Conservation (phyloP, 768 basidiomycete genomes). For the Solioccasus polychromus region DNA sequence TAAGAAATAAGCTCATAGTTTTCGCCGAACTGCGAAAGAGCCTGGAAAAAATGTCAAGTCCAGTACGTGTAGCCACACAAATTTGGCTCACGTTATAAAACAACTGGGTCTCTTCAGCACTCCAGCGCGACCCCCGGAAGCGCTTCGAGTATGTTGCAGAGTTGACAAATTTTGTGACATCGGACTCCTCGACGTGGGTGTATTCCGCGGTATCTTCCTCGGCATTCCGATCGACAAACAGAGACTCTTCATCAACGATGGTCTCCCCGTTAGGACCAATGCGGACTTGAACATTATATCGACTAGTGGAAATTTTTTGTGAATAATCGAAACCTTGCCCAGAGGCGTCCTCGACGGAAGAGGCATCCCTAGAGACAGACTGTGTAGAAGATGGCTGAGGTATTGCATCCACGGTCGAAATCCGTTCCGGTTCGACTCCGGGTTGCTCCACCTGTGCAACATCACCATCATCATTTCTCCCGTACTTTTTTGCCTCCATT, state of each 20-base stretch:
- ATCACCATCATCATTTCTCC: slow-evolving; percentile 49
- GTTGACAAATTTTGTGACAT: slow-evolving; percentile 83
- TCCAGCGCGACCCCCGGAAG: slow-evolving; percentile 82
- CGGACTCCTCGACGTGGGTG: slow-evolving; percentile 78
- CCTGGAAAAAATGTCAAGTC: slow-evolving; percentile 44
- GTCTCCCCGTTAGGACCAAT: slow-evolving; percentile 86
- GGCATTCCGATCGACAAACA: slow-evolving; percentile 70
- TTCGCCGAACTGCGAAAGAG: slow-evolving; percentile 85
- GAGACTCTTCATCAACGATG: slow-evolving; percentile 80
- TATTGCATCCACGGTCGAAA: not conserved
- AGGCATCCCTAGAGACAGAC: slow-evolving; percentile 12
- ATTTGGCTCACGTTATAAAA: slow-evolving; percentile 71
- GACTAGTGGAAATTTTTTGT: slow-evolving; percentile 60
- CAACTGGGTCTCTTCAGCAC: slow-evolving; percentile 82
- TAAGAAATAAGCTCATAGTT: slow-evolving; percentile 92
- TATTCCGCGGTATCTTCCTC: slow-evolving; percentile 71
- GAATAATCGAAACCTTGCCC: slow-evolving; percentile 70
- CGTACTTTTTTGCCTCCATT: slow-evolving; percentile 78
- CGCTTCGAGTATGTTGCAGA: slow-evolving; percentile 79
- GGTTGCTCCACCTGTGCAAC: slow-evolving; percentile 19
- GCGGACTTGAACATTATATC: slow-evolving; percentile 81
- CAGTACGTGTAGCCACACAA: not conserved
- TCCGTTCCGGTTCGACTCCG: slow-evolving; percentile 10
- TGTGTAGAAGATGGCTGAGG: slow-evolving; percentile 16
- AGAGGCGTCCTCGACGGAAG: slow-evolving; percentile 39